phyloP scores from a whole-genome alignment of 805 yeast species.

The Schwanniomyces vanrijiae region DNA sequence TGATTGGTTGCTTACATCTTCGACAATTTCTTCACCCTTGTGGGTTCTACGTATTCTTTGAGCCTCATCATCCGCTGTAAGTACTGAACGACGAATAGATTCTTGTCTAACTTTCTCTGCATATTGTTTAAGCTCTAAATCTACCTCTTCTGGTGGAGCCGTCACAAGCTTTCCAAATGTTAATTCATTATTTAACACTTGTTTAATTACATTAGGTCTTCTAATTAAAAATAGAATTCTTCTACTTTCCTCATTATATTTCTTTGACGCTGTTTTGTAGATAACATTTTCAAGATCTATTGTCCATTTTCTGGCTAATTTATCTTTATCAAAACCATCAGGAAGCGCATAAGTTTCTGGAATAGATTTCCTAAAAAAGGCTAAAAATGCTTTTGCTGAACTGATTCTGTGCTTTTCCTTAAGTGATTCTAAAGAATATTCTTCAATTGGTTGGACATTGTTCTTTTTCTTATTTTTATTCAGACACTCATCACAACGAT shows the following conservation, averaged over 20 bases:
- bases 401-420: constrained; percentile 43
- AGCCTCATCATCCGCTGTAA: constrained; percentile 53
- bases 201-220: constrained; percentile 54
- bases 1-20: constrained; percentile 30
- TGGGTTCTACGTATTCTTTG: constrained; percentile 79
- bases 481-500: constrained; percentile 55
- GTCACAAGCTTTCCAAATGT: constrained; percentile 59
- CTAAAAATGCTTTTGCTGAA: constrained; percentile 52
- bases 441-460: constrained; percentile 4
- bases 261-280: constrained; percentile 32
- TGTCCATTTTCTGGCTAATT: constrained; percentile 47
- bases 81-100: constrained; percentile 64
- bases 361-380: constrained; percentile 42
- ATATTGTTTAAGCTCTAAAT: constrained; percentile 68
- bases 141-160: constrained; percentile 74
- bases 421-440: constrained; percentile 11
- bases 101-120: constrained; percentile 73
- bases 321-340: constrained; percentile 23
- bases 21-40: constrained; percentile 84
- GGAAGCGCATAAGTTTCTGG: constrained; percentile 28
- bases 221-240: constrained; percentile 64
- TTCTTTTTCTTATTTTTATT: constrained; percentile 3
- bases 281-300: constrained; percentile 52
- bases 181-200: constrained; percentile 55
- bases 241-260: constrained; percentile 69